Base-by-base conservation (phyloP, 139 green algal genomes). In the Gonium pectorale region DNA sequence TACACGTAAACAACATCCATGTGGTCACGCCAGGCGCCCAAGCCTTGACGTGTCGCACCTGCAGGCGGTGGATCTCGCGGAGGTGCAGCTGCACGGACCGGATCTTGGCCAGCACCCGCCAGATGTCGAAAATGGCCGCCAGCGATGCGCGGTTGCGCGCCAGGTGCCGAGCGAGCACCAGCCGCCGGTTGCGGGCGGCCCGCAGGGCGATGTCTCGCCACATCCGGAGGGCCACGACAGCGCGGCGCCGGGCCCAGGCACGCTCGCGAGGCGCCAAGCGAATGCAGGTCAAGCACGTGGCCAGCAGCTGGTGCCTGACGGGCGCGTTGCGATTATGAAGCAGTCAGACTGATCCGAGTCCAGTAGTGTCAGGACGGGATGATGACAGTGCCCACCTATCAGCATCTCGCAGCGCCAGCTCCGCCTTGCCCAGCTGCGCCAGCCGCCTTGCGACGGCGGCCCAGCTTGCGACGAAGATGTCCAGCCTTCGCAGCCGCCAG, bases 31-130 rank as follows among this genome's bases (percentile, higher is more conserved):
- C 40, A 22, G 24, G 3, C 26, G 5, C 27, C 2, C 49, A 13
- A 17, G 49, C 17, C 13, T 13, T 17, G 13, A 56, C 49, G 49
- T 13, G 49, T 17, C 63, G 21, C 43, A 81, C 77, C 85, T 86
- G 67, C 60, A 81, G 59, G 3, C 78, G 68, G n/a, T 78, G 59
- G 19, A 89, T 80, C 52, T 89, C 79, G 29, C 78, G 77, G 35
- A 63, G 56, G n/a, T 83, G 85, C 60, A 89, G 70, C 44, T 62
- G 80, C n/a, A 83, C 78, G 0, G 19, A 37, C 17, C 85, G 59
- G 6, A n/a, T n/a, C 24, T 78, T 78, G 62, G 54, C 85, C 69
- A 89, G 71, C n/a, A 86, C 46, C 26, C 69, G 67, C 85, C 85
- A 89, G 0, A 46, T 70, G 29, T 64, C 41, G 44, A 86, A 75